Conservation (phyloP, 2,329 filamentous ascomycete genomes). For the Dryadomyces quercivorus region DNA sequence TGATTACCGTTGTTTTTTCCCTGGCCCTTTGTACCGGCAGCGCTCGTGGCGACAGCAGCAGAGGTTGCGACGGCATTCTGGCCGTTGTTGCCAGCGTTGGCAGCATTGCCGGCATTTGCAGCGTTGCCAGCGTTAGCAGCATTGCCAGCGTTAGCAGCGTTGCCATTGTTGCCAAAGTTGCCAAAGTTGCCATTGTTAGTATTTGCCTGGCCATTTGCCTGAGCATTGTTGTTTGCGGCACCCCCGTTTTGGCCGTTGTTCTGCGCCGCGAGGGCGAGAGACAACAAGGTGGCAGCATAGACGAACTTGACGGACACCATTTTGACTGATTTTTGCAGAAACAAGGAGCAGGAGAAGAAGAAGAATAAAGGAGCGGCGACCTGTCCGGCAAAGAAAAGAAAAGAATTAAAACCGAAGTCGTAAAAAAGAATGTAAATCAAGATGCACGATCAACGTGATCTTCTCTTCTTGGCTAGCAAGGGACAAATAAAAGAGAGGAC, state of each 20-base stretch:
- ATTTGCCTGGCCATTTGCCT: background rate
- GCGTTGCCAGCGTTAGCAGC: background rate
- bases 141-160: background rate
- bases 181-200: constrained; percentile 1
- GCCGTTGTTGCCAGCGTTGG: constrained; percentile 3
- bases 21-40: too few relatives aligned
- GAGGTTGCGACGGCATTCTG: background rate
- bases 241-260: constrained; percentile 5
- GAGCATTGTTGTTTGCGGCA: background rate
- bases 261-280: constrained; percentile 15
- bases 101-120: too few relatives aligned
- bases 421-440: constrained; percentile 2
- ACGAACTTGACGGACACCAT: constrained; percentile 19
- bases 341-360: constrained; percentile 7
- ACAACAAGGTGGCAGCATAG: constrained; percentile 16
- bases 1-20: background rate
- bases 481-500: constrained; percentile 7
- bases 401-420: constrained; percentile 8
- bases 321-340: constrained; percentile 7
- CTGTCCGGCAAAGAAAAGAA: constrained; percentile 5
- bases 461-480: constrained; percentile 17
- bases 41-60: background rate
- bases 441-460: constrained; percentile 23
- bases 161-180: background rate
- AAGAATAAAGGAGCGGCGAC: constrained; percentile 8